Evolutionary conservation across 106 monocot genomes (phyloP), one percentile per base, ranked within the genome.

Genomic region (Triglochin maritima): DNA sequence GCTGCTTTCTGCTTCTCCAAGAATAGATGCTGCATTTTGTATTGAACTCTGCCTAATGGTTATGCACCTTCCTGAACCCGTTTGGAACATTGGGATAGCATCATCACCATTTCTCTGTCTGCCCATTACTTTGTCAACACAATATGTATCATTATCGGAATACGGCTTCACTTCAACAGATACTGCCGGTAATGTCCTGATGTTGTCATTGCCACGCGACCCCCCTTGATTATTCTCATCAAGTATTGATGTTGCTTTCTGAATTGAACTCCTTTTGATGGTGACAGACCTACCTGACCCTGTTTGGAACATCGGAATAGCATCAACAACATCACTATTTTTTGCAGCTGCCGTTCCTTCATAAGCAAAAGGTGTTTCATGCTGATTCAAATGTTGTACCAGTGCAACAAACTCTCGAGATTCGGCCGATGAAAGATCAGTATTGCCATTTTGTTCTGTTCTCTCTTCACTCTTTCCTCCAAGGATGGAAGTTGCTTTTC

Each of bases 201-300:
- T 29, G 29, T 29, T 29, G 29, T 29, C 29, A 29, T 29, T 29
- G 29, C 1, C 29, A 29, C 29, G 29, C 29, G 29, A 1, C 1
- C 29, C 29, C 29, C 29, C 29, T 29, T 29, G 29, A 29, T 29
- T 29, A 29, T 29, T 29, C 29, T 29, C 59, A 59, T 79, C 74
- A 58, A 87, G 74, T 65, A 92, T 55, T 69, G 81, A 74, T 57
- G 63, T 53, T 49, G 93, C 85, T 59, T 86, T 86, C 78, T 72
- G 75, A 57, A 93, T 60, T 16, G 93, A 93, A 61, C 71, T 81
- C 29, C 78, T 62, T 41, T 56, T 81, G 50, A 88, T 71, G 7
- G 59, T 64, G 47, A 88, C 85, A 46, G 74, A 50, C 17, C 82
- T 88, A 45, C 86, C 85, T 8, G 67, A 81, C 49, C 83, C 80